Evolutionary conservation across 2,329 filamentous ascomycete species (phyloP).

Genomic region (Curvularia eragrostidis): DNA sequence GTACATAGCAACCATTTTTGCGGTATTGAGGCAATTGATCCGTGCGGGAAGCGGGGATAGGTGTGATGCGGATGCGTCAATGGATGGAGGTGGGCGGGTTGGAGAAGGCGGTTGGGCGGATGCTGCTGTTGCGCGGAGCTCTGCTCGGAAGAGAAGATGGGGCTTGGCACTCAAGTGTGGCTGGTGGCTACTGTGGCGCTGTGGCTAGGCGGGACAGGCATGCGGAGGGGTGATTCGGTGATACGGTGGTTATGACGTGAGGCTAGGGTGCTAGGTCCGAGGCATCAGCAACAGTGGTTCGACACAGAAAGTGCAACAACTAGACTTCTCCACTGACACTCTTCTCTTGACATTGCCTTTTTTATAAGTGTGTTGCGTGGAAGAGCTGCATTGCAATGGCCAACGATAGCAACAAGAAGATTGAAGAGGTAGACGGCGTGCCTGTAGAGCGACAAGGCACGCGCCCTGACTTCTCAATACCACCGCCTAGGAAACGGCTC

Average conservation of each 20-base stretch:
- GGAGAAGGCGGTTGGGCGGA: slow-evolving; percentile 15
- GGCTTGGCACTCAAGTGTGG: slow-evolving; percentile 25
- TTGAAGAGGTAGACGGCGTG: slow-evolving; percentile 46
- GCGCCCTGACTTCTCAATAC: slow-evolving; percentile 57
- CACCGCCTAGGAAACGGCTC: slow-evolving; percentile 59
- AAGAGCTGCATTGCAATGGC: slow-evolving; percentile 39
- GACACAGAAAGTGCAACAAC: neutral
- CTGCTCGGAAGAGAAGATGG: slow-evolving; percentile 25
- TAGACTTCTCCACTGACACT: neutral
- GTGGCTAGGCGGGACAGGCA: neutral
- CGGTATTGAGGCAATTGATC: slow-evolving; percentile 29
- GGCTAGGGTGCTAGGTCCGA: slow-evolving; percentile 2
- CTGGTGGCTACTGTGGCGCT: slow-evolving; percentile 10
- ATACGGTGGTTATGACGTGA: slow-evolving; percentile 23
- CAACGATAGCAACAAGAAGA: slow-evolving; percentile 42
- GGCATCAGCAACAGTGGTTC: neutral
- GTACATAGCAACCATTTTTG: slow-evolving; percentile 61
- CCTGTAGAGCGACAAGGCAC: slow-evolving; percentile 52
- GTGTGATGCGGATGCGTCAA: slow-evolving; percentile 31
- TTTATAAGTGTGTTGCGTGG: neutral
- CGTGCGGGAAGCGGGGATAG: slow-evolving; percentile 25
- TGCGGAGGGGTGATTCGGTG: neutral
- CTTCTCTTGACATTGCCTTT: neutral
- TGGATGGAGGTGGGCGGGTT: slow-evolving; percentile 33
- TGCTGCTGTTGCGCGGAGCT: slow-evolving; percentile 30